A percentile compares a stretch with the other conserved stretches of the same genome.
Evolutionary conservation across 2,329 filamentous ascomycete genomes (phyloP).

Genomic region (Thielaviopsis euricoi): DNA sequence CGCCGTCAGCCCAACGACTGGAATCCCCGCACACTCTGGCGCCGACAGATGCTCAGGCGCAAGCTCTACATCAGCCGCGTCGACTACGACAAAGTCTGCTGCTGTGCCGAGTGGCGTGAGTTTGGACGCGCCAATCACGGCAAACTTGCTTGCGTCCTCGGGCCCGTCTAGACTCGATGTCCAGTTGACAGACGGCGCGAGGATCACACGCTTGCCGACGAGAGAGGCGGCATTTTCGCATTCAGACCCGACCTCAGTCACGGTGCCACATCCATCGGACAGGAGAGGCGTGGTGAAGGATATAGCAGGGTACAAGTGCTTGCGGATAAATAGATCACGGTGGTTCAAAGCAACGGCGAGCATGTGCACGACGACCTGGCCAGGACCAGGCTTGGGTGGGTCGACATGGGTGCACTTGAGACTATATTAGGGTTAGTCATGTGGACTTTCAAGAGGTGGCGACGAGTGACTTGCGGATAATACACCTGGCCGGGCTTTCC

Average conservation of each 20-base stretch:
- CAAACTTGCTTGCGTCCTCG: slow-evolving; percentile 43
- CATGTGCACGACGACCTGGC: slow-evolving; percentile 60
- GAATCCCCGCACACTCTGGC: slow-evolving; percentile 67
- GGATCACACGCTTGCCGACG: slow-evolving; percentile 52
- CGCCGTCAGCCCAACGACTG: slow-evolving; percentile 70
- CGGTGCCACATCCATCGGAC: slow-evolving; percentile 65
- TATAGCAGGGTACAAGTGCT: slow-evolving; percentile 76
- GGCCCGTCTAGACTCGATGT: slow-evolving; percentile 53
- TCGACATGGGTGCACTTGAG: slow-evolving; percentile 44
- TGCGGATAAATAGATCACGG: slow-evolving; percentile 85
- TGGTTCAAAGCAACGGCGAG: slow-evolving; percentile 79
- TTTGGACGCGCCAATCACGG: slow-evolving; percentile 54
- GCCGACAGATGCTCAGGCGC: slow-evolving; percentile 56
- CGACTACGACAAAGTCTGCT: slow-evolving; percentile 55
- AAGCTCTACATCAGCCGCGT: slow-evolving; percentile 56
- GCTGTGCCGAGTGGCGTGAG: slow-evolving; percentile 48
- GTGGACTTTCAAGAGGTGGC: background rate
- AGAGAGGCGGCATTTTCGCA: slow-evolving; percentile 21
- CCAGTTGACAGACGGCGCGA: slow-evolving; percentile 72
- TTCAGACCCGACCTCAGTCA: slow-evolving; percentile 45
- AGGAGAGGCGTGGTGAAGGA: slow-evolving; percentile 65
- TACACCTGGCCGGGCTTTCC: slow-evolving; percentile 82
- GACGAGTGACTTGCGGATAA: slow-evolving; percentile 41
- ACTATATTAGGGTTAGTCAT: slow-evolving; percentile 19
- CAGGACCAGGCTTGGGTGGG: slow-evolving; percentile 43